phyloP scores from a whole-genome alignment of 257 asterid species.

The Nicotiana benthamiana region DNA sequence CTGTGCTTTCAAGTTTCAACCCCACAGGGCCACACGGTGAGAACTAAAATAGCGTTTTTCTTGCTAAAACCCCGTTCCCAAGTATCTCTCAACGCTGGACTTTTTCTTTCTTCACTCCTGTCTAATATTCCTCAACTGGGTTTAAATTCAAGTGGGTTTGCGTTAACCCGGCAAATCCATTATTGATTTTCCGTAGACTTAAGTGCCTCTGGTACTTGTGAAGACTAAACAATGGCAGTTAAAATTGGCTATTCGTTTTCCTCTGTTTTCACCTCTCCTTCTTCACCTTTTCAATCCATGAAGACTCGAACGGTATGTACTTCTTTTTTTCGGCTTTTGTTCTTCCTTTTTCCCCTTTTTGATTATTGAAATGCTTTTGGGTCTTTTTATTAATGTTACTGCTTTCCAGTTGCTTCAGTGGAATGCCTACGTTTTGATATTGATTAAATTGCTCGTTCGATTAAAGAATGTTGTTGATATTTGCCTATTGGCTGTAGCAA shows the following conservation, averaged over 20 bases:
- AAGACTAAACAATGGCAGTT: slow-evolving; percentile 35
- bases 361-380: background rate
- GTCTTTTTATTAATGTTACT: background rate
- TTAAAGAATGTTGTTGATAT: background rate
- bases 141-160: background rate
- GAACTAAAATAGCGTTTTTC: slow-evolving; percentile 26
- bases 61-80: slow-evolving; percentile 11
- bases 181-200: background rate
- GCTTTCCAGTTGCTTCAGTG: background rate
- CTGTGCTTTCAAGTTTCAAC: background rate
- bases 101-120: background rate
- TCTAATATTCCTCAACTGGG: slow-evolving; percentile 1
- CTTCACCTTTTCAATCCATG: slow-evolving; percentile 36
- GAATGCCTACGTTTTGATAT: background rate
- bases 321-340: background rate
- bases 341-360: background rate
- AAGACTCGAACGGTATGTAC: slow-evolving; percentile 25
- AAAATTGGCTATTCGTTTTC: slow-evolving; percentile 41
- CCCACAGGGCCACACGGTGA: background rate
- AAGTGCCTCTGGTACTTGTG: slow-evolving; percentile 7
- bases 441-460: too few species aligned
- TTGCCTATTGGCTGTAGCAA: background rate
- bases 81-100: slow-evolving; percentile 25
- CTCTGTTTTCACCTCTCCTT: slow-evolving; percentile 28
- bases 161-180: background rate